A percentile compares a stretch with the other conserved stretches of the same genome.
Evolutionary conservation across 805 yeast species (phyloP).

Genomic region (Debaryomyces castellii): DNA sequence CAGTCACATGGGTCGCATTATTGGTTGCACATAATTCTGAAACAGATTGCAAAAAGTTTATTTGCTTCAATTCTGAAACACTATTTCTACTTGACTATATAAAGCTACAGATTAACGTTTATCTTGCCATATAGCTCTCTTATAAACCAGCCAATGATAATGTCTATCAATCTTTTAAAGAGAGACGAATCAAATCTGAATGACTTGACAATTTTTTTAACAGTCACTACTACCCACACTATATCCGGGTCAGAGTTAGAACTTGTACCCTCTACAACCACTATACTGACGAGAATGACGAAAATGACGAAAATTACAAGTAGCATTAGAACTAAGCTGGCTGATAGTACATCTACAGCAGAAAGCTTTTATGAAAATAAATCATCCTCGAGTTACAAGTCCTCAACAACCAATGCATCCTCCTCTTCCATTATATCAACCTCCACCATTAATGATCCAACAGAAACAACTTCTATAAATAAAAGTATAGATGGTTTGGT

Average conservation of each 20-base stretch:
- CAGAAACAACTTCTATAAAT: background rate
- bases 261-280: background rate
- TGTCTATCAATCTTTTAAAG: background rate
- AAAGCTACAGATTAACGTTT: too few species aligned
- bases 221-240: conserved; percentile 12
- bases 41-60: conserved; percentile 1
- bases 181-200: conserved; percentile 1
- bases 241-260: background rate
- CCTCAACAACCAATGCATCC: too few species aligned
- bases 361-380: background rate
- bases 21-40: background rate
- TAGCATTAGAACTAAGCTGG: background rate
- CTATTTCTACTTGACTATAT: background rate
- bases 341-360: background rate
- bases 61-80: conserved; percentile 2
- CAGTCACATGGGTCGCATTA: too few species aligned
- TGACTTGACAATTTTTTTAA: conserved; percentile 11
- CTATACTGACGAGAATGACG: background rate
- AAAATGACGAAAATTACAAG: background rate
- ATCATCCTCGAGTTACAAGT: too few species aligned
- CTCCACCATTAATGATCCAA: background rate
- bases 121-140: too few species aligned
- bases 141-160: background rate
- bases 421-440: background rate
- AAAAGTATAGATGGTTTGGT: background rate